These are phyloP conservation scores for Thielaviopsis musarum DNA, from an alignment of 2,329 filamentous ascomycete genomes.

Conservation along the genomic window DNA sequence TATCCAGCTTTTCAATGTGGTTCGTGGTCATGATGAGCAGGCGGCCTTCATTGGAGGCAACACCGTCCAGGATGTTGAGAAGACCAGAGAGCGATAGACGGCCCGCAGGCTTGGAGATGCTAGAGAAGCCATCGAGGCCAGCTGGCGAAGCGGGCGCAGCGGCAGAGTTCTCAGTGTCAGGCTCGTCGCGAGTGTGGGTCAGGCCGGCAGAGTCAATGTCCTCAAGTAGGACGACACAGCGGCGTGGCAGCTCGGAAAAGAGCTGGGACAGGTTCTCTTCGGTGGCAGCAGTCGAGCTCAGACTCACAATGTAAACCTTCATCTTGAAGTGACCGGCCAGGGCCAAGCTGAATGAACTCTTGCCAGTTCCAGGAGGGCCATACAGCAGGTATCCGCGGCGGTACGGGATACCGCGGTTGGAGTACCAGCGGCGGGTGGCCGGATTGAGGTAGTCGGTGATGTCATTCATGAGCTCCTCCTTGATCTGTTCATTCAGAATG, in stretches of 20 bases:
- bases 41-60: slow-evolving; percentile 45
- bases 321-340: slow-evolving; percentile 54
- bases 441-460: slow-evolving; percentile 47
- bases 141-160: not conserved
- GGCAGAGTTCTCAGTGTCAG: slow-evolving; percentile 5
- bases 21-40: slow-evolving; percentile 52
- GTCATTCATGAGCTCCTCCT: slow-evolving; percentile 42
- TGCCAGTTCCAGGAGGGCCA: slow-evolving; percentile 67
- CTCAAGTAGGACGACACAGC: slow-evolving; percentile 58
- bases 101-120: not conserved
- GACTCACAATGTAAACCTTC: slow-evolving; percentile 54
- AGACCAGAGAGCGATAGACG: slow-evolving; percentile 57
- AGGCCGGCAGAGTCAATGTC: slow-evolving; percentile 61
- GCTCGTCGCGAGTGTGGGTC: slow-evolving; percentile 36
- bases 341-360: slow-evolving; percentile 54
- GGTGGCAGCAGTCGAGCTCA: slow-evolving; percentile 43
- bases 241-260: slow-evolving; percentile 49
- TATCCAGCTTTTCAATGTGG: slow-evolving; percentile 42
- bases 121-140: not conserved
- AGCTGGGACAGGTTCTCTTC: slow-evolving; percentile 49
- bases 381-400: slow-evolving; percentile 68
- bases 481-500: slow-evolving; percentile 43
- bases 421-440: slow-evolving; percentile 58
- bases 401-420: slow-evolving; percentile 70
- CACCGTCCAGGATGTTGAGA: slow-evolving; percentile 67